These are phyloP conservation scores for Lichtheimia corymbifera DNA, from an alignment of 371 early-diverging fungal species.

Conservation along the genomic window DNA sequence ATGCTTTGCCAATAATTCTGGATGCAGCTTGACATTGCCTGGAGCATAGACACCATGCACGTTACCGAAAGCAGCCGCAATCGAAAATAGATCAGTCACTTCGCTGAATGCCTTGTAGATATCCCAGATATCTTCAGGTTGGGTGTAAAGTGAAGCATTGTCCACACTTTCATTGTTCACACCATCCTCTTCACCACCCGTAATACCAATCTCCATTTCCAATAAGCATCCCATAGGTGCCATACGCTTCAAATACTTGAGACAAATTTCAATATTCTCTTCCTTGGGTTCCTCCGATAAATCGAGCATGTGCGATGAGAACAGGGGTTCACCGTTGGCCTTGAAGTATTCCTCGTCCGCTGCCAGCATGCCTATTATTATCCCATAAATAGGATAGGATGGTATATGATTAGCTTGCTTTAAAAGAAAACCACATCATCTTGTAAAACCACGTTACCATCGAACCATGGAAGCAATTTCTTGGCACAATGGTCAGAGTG, in stretches of 20 bases:
- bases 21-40: slow-evolving; percentile 88
- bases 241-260: slow-evolving; percentile 88
- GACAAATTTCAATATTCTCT: slow-evolving; percentile 85
- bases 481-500: slow-evolving; percentile 96
- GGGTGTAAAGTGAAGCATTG: slow-evolving; percentile 85
- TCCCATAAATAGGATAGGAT: background rate
- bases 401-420: background rate
- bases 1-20: slow-evolving; percentile 86
- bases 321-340: slow-evolving; percentile 87
- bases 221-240: slow-evolving; percentile 79
- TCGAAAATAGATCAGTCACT: slow-evolving; percentile 81
- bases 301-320: slow-evolving; percentile 95
- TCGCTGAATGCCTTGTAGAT: slow-evolving; percentile 80
- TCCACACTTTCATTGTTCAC: slow-evolving; percentile 90
- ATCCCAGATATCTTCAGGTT: slow-evolving; percentile 92
- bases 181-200: slow-evolving; percentile 95
- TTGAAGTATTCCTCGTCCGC: slow-evolving; percentile 92
- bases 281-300: slow-evolving; percentile 88
- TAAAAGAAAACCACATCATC: background rate
- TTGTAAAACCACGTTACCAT: slow-evolving; percentile 44
- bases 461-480: slow-evolving; percentile 93
- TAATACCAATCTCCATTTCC: slow-evolving; percentile 96
- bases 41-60: slow-evolving; percentile 94
- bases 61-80: slow-evolving; percentile 89
- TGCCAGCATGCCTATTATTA: slow-evolving; percentile 67